phyloP scores from a whole-genome alignment of 108 stramenopile species.

The Cylindrotheca closterium region DNA sequence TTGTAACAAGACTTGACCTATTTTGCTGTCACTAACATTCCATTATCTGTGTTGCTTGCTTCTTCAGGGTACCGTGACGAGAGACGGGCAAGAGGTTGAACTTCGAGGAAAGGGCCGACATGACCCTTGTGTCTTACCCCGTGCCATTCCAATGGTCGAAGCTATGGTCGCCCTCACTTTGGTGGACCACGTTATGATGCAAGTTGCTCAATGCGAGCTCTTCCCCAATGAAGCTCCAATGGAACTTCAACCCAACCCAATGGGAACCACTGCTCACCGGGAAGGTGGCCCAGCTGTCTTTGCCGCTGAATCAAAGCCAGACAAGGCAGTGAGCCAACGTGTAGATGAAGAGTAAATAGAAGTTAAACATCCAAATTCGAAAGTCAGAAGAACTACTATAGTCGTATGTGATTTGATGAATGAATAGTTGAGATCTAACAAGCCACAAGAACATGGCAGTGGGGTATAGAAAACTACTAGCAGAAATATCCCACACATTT shows the following conservation, averaged over 20 bases:
- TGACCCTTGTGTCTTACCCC: conserved; percentile 98
- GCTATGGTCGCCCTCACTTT: conserved; percentile 97
- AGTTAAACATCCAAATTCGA: no score
- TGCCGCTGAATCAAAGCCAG: conserved; percentile 13
- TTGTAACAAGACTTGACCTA: not conserved
- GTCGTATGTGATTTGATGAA: not conserved
- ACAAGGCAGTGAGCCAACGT: conserved; percentile 53
- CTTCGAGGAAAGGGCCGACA: conserved; percentile 97
- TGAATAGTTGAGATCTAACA: not conserved
- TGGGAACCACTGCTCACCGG: conserved; percentile 79
- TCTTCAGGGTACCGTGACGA: conserved; percentile 84
- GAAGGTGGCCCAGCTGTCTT: conserved; percentile 41
- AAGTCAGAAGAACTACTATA: not conserved
- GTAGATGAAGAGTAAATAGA: conserved; percentile 77
- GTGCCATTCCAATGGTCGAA: conserved; percentile 97
- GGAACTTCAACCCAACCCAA: conserved; percentile 77
- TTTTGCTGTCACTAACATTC: not conserved
- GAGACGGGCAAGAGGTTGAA: conserved; percentile 93
- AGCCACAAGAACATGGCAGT: no score
- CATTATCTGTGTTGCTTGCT: conserved; percentile 1
- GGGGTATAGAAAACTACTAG: no score
- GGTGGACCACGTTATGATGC: conserved; percentile 94
- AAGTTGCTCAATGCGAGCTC: conserved; percentile 87
- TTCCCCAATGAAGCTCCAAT: conserved; percentile 66
- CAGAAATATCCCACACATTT: no score